These are phyloP conservation scores for Nowakowskiella sp. DNA, from an alignment of 192 early-diverging fungal genomes.

Conservation along the genomic window DNA sequence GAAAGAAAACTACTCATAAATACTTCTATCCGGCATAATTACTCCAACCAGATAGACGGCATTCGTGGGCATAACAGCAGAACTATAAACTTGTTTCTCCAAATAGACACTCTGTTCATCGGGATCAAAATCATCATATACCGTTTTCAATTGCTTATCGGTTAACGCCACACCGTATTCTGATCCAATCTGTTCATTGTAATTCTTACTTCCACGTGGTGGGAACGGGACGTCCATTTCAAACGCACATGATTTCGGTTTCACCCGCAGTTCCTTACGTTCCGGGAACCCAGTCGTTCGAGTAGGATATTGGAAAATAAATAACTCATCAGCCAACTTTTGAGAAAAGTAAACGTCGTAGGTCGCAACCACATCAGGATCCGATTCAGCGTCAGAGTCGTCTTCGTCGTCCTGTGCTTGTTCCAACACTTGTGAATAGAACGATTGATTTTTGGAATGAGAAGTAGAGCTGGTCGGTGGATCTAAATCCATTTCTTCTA, in stretches of 20 bases:
- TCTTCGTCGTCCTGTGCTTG: constrained; percentile 17
- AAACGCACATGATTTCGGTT: constrained; percentile 71
- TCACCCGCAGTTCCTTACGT: constrained; percentile 65
- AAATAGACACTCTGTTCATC: constrained; percentile 31
- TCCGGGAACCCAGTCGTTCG: constrained; percentile 24
- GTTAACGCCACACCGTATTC: constrained; percentile 68
- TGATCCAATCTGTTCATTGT: constrained; percentile 68
- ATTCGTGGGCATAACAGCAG: constrained; percentile 64
- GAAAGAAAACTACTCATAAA: constrained; percentile 1
- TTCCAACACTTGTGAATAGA: constrained; percentile 7
- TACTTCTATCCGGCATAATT: constrained; percentile 34
- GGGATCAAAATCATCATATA: constrained; percentile 23
- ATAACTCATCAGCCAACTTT: constrained; percentile 57
- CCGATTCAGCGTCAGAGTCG: constrained; percentile 12
- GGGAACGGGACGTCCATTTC: constrained; percentile 81
- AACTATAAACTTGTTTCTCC: constrained; percentile 73
- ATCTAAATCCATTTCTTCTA: no score
- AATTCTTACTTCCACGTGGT: constrained; percentile 59
- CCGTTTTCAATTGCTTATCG: constrained; percentile 62
- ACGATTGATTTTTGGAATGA: background rate
- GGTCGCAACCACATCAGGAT: constrained; percentile 38
- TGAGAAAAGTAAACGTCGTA: constrained; percentile 75
- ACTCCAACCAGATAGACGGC: constrained; percentile 81
- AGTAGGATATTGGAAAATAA: constrained; percentile 80
- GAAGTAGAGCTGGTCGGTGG: no score